A percentile compares a stretch with the other conserved stretches of the same genome.
Evolutionary conservation across 2,329 filamentous ascomycete genomes (phyloP).

Genomic region (Ophiobolus disseminans): DNA sequence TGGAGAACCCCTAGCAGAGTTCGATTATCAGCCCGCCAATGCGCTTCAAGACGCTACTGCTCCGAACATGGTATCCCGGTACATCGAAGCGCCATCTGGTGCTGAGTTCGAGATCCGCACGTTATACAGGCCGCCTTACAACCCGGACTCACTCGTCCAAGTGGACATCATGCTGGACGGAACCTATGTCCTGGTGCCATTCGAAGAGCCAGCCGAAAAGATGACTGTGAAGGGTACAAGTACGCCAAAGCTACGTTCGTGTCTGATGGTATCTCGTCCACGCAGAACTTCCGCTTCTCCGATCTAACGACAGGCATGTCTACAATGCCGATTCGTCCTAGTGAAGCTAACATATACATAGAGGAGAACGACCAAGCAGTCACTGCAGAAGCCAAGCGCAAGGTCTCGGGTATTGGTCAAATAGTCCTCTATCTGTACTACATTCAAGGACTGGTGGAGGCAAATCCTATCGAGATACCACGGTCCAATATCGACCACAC

Average conservation of each 20-base stretch:
- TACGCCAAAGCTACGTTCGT: conserved; percentile 1
- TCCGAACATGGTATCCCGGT: conserved; percentile 23
- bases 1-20: conserved; percentile 1
- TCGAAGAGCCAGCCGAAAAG: not conserved
- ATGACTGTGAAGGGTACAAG: conserved; percentile 6
- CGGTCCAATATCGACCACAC: not conserved
- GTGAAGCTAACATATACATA: not conserved
- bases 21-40: not conserved
- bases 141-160: not conserved
- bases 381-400: not conserved
- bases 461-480: not conserved
- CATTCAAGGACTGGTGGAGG: conserved; percentile 2
- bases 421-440: conserved; percentile 7
- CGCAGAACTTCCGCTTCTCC: not conserved
- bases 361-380: not conserved
- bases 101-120: conserved; percentile 21
- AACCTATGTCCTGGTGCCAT: conserved; percentile 7
- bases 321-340: not conserved
- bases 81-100: conserved; percentile 32
- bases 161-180: conserved; percentile 4
- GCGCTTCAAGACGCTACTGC: not conserved
- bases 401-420: not conserved
- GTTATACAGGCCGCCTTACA: not conserved
- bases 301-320: not conserved
- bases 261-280: not conserved